Conservation (phyloP, 1,284 basidiomycete genomes). For the Heterobasidion occidentale region DNA sequence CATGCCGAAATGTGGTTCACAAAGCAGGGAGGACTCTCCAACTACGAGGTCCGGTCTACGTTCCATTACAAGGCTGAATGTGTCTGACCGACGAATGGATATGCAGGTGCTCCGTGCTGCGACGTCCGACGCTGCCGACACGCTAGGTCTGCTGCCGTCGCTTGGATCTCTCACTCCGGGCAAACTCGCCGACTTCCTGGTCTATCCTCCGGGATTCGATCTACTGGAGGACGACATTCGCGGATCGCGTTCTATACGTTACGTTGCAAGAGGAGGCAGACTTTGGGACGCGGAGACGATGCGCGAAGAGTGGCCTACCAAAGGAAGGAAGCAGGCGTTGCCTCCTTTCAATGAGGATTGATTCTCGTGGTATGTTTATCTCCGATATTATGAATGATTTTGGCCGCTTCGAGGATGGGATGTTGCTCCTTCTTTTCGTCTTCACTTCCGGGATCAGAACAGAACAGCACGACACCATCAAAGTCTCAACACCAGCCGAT, state of each 20-base stretch:
- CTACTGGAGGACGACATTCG: conserved; percentile 45
- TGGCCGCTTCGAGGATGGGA: too few species aligned
- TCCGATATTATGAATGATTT: too few species aligned
- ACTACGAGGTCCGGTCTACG: conserved; percentile 33
- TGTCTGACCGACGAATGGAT: neutral
- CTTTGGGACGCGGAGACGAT: conserved; percentile 60
- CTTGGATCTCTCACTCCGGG: conserved; percentile 54
- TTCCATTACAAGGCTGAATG: too few species aligned
- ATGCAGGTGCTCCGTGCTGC: conserved; percentile 56
- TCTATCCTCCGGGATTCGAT: conserved; percentile 53
- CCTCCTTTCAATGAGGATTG: conserved; percentile 56
- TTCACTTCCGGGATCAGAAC: too few species aligned
- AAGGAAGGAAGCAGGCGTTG: conserved; percentile 42
- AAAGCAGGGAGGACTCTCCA: conserved; percentile 43
- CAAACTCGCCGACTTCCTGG: conserved; percentile 61
- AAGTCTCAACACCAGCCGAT: too few species aligned
- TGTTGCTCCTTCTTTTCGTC: too few species aligned
- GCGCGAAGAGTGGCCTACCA: conserved; percentile 62
- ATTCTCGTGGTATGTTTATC: neutral
- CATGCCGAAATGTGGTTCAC: conserved; percentile 66
- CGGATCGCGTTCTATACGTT: conserved; percentile 37
- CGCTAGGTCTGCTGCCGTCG: conserved; percentile 51
- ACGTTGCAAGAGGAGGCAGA: conserved; percentile 54
- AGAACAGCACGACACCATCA: too few species aligned
- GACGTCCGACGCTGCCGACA: conserved; percentile 52